Evolutionary conservation across 2,329 filamentous ascomycete species (phyloP).

Genomic region (Scopulariopsis brevicaulis): DNA sequence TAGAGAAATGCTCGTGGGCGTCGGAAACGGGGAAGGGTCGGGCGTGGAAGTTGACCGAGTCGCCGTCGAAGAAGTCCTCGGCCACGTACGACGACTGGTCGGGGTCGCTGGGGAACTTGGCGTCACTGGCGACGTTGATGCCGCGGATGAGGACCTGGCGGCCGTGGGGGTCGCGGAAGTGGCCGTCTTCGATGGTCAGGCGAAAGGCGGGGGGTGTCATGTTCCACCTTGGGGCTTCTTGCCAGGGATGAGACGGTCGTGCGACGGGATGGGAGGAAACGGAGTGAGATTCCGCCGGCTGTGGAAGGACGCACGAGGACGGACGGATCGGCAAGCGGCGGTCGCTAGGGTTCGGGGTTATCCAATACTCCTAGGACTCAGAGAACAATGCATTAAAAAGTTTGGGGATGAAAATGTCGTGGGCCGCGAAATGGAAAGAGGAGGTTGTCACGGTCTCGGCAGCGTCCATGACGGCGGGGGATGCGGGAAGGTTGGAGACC

Average conservation of each 20-base stretch:
- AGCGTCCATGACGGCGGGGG: too few species aligned
- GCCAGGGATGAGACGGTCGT: not conserved
- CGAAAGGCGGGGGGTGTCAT: constrained; percentile 37
- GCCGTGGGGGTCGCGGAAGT: constrained; percentile 71
- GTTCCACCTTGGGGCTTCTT: not conserved
- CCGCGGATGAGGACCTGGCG: constrained; percentile 83
- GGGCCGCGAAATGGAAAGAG: too few species aligned
- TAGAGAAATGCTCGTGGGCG: constrained; percentile 74
- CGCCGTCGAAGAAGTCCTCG: constrained; percentile 82
- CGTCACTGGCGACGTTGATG: constrained; percentile 86
- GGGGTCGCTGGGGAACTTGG: constrained; percentile 77
- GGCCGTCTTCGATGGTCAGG: constrained; percentile 72
- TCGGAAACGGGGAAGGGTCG: constrained; percentile 77
- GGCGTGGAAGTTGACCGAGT: constrained; percentile 79
- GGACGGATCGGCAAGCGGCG: not conserved
- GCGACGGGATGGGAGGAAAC: not conserved
- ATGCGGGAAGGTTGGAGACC: too few species aligned
- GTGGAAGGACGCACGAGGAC: not conserved
- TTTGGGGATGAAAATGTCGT: too few species aligned
- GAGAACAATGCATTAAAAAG: not conserved
- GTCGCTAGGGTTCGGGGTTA: not conserved
- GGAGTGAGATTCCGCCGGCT: not conserved
- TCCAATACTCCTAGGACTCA: not conserved
- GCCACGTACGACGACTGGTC: constrained; percentile 69
- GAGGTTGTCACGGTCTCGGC: too few species aligned